Evolutionary conservation across 2,329 filamentous ascomycete genomes (phyloP).

Genomic region (Pseudocercospora musae): DNA sequence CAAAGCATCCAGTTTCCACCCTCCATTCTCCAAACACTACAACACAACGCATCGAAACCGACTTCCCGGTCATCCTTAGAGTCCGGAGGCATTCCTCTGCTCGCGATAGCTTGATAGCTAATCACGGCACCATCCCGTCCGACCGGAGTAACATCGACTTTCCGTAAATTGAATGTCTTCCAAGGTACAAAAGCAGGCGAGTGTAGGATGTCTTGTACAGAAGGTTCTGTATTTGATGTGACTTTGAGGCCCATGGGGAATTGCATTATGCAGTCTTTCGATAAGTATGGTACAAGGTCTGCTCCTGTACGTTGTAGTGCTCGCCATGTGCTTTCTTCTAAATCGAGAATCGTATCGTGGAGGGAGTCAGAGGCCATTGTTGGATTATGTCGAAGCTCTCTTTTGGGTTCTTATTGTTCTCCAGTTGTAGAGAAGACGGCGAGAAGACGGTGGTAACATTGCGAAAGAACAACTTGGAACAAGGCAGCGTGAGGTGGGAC

Average conservation of each 20-base stretch:
- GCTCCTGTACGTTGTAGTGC: conserved; percentile 25
- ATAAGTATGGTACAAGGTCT: conserved; percentile 28
- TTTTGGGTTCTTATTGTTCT: not conserved
- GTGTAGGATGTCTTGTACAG: conserved; percentile 29
- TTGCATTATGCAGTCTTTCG: conserved; percentile 29
- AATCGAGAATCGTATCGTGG: conserved; percentile 24
- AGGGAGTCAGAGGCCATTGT: conserved; percentile 5
- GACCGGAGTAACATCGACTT: conserved; percentile 29
- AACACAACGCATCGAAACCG: conserved; percentile 32
- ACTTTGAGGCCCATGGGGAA: conserved; percentile 30
- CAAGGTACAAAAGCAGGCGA: conserved; percentile 30
- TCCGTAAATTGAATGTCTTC: conserved; percentile 28
- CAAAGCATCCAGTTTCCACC: conserved; percentile 28
- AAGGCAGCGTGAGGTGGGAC: not conserved
- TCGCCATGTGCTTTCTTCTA: conserved; percentile 33
- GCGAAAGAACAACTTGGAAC: not conserved
- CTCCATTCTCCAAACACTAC: conserved; percentile 30
- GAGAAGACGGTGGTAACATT: not conserved
- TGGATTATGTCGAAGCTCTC: not conserved
- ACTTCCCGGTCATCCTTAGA: conserved; percentile 22
- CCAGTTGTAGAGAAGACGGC: no score
- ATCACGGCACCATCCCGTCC: conserved; percentile 29
- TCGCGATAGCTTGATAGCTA: conserved; percentile 29
- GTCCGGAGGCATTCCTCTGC: conserved; percentile 17
- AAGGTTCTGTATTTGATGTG: conserved; percentile 26